Percentiles rank a stretch among this genome's conserved stretches.
Conservation (phyloP, 495 filamentous ascomycete species). For the Recurvomyces mirabilis region DNA sequence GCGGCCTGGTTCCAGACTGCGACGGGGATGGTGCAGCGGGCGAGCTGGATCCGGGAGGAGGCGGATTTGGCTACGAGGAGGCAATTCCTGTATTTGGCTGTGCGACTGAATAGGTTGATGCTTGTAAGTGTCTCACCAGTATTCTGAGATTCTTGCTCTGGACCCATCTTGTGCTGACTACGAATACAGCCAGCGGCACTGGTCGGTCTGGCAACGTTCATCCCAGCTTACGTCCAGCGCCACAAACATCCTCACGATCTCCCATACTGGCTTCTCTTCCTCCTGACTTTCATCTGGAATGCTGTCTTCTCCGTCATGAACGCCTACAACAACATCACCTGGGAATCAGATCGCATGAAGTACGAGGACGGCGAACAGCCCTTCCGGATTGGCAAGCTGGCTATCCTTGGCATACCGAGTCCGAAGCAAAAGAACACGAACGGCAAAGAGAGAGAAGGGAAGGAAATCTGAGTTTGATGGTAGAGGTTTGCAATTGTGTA, state of each 20-base stretch:
- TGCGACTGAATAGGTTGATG: constrained; percentile 18
- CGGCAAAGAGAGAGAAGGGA: not conserved
- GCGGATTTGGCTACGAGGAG: constrained; percentile 15
- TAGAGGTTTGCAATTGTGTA: not conserved
- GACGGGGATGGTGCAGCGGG: constrained; percentile 14
- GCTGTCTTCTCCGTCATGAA: constrained; percentile 21
- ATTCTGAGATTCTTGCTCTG: no score
- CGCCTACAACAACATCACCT: constrained; percentile 24
- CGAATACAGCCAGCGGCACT: constrained; percentile 18
- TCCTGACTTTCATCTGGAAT: constrained; percentile 22
- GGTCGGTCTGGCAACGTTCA: constrained; percentile 12
- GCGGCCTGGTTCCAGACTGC: constrained; percentile 19
- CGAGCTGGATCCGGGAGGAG: constrained; percentile 19
- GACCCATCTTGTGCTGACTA: no score
- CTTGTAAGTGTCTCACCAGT: constrained; percentile 7
- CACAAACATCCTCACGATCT: constrained; percentile 7
- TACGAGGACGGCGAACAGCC: constrained; percentile 15
- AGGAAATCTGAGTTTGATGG: constrained; percentile 1
- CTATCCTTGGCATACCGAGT: constrained; percentile 13
- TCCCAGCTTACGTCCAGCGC: constrained; percentile 15
- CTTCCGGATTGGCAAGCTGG: constrained; percentile 7
- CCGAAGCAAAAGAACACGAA: not conserved
- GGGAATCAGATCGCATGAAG: constrained; percentile 15
- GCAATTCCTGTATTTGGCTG: constrained; percentile 17
- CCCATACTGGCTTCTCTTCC: constrained; percentile 17